Conservation (phyloP, 2,329 filamentous ascomycete species). For the Rachicladosporium sp. region DNA sequence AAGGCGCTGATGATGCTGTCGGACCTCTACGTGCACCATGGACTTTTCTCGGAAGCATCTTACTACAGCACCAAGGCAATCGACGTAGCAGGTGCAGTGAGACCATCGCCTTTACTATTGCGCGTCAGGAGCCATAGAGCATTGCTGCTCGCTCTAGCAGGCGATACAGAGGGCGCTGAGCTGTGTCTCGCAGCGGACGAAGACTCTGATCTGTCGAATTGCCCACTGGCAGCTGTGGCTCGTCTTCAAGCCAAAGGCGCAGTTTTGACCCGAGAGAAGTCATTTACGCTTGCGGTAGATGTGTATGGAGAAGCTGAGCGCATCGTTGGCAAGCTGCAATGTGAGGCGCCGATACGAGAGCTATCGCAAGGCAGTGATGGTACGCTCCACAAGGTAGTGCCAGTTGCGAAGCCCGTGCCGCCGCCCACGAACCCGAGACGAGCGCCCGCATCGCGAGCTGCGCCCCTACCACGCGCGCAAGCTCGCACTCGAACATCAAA, state of each 20-base stretch:
- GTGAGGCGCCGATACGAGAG: too few relatives aligned
- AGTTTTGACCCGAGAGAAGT: conserved; percentile 11
- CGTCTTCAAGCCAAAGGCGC: conserved; percentile 11
- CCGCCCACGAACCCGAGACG: too few relatives aligned
- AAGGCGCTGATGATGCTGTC: conserved; percentile 62
- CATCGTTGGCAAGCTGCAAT: too few relatives aligned
- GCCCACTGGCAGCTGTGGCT: conserved; percentile 9
- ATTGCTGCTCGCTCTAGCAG: conserved; percentile 13
- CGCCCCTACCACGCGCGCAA: too few relatives aligned
- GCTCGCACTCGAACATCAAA: too few relatives aligned
- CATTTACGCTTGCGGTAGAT: conserved; percentile 9
- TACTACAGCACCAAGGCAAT: conserved; percentile 79
- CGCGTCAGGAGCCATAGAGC: conserved; percentile 13
- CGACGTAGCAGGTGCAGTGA: conserved; percentile 49
- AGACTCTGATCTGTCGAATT: conserved; percentile 4
- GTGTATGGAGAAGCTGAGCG: conserved; percentile 10
- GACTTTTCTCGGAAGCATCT: conserved; percentile 75
- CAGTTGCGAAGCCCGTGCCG: too few relatives aligned
- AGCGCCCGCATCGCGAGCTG: too few relatives aligned
- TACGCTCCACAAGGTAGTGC: too few relatives aligned
- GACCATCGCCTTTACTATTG: conserved; percentile 8
- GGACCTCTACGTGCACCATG: conserved; percentile 67
- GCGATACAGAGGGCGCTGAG: conserved; percentile 18
- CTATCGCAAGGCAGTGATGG: too few relatives aligned
- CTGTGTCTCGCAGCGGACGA: conserved; percentile 13